Conservation (phyloP, 805 yeast species). For the Metschnikowia drakensbergensis region DNA sequence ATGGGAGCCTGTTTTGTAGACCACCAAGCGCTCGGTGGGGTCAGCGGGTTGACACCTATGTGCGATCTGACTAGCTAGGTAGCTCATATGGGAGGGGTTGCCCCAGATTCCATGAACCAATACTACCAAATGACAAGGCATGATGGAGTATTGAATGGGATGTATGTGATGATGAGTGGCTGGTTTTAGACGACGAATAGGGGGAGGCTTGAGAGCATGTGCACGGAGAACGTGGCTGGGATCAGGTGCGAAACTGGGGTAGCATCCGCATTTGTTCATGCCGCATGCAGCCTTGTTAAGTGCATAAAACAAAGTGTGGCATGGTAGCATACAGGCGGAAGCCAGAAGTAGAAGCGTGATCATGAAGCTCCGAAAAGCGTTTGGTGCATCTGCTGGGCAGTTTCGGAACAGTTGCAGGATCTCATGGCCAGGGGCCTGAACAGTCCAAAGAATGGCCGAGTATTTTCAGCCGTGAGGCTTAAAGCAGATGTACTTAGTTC, state of each 20-base stretch:
- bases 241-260: constrained; percentile 5
- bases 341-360: too few species aligned
- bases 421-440: too few species aligned
- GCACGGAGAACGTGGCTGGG: background rate
- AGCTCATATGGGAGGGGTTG: constrained; percentile 10
- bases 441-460: too few species aligned
- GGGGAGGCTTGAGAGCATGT: background rate
- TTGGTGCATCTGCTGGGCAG: too few species aligned
- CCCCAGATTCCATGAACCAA: constrained; percentile 64
- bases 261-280: background rate
- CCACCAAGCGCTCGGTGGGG: constrained; percentile 27
- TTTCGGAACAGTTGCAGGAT: too few species aligned
- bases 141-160: constrained; percentile 15
- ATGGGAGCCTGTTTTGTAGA: constrained; percentile 56
- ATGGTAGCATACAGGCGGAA: too few species aligned
- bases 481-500: too few species aligned
- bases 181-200: background rate
- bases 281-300: background rate
- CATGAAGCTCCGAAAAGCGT: too few species aligned
- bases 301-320: background rate
- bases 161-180: background rate
- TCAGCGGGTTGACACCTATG: constrained; percentile 18
- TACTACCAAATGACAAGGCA: constrained; percentile 57
- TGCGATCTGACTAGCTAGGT: constrained; percentile 10
- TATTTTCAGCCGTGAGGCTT: too few species aligned